Evolutionary conservation across 2,329 filamentous ascomycete species (phyloP).

Genomic region (Corinectria fuckeliana): DNA sequence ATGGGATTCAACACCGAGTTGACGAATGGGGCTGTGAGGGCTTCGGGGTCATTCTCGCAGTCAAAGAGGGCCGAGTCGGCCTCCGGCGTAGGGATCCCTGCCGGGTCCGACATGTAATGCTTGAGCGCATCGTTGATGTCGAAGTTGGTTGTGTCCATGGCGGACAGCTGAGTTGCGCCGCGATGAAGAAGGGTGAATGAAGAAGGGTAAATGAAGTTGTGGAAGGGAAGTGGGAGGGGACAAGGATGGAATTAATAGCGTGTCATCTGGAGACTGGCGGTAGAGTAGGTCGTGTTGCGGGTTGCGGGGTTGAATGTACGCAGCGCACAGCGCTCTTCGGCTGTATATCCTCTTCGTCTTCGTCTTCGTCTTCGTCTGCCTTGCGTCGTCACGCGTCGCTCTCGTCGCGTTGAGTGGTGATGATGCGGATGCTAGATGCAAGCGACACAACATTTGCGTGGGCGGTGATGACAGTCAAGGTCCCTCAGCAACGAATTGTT

Average conservation of each 20-base stretch:
- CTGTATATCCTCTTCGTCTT: background rate
- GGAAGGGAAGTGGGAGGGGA: conserved; percentile 11
- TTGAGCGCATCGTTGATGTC: conserved; percentile 97
- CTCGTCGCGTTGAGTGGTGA: conserved; percentile 14
- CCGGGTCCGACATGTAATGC: conserved; percentile 93
- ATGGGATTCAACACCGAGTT: conserved; percentile 90
- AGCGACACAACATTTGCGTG: conserved; percentile 21
- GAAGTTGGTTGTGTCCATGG: conserved; percentile 81
- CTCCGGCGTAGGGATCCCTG: conserved; percentile 82
- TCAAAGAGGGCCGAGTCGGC: conserved; percentile 84
- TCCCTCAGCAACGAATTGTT: conserved; percentile 40
- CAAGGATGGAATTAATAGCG: conserved; percentile 19
- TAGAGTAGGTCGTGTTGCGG: background rate
- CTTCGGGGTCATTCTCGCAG: conserved; percentile 90
- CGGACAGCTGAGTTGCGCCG: conserved; percentile 37
- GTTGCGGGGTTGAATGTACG: background rate
- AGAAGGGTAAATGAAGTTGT: too few species aligned
- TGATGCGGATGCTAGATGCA: conserved; percentile 14
- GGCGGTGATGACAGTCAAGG: conserved; percentile 22
- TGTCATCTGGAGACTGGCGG: conserved; percentile 18
- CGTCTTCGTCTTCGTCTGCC: background rate
- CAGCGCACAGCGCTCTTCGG: conserved; percentile 3
- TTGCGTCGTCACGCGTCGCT: conserved; percentile 1
- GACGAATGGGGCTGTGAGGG: conserved; percentile 77
- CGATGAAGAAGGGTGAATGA: conserved; percentile 13